phyloP scores from a whole-genome alignment of 441 rosid genomes.

The Sinapis alba region DNA sequence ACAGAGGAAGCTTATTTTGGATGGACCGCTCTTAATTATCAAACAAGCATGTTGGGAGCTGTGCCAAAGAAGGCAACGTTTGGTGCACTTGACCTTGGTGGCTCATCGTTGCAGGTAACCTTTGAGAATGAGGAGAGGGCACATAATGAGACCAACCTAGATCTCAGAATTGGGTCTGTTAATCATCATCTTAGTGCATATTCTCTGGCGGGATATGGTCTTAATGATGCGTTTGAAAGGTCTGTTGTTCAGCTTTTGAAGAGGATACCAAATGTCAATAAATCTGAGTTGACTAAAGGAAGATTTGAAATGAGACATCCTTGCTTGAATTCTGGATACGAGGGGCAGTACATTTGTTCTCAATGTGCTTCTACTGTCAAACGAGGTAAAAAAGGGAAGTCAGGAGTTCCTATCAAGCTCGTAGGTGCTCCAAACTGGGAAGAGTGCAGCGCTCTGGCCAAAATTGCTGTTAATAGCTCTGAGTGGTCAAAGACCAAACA shows the following conservation, averaged over 20 bases:
- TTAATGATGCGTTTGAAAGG: conserved; percentile 97
- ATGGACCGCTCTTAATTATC: conserved; percentile 96
- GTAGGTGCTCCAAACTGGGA: conserved; percentile 90
- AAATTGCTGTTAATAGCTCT: conserved; percentile 82
- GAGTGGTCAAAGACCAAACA: conserved; percentile 74
- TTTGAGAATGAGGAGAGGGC: conserved; percentile 72
- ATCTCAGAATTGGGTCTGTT: conserved; percentile 78
- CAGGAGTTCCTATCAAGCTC: conserved; percentile 70
- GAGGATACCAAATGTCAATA: conserved; percentile 47
- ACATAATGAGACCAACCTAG: conserved; percentile 62
- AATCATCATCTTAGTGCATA: conserved; percentile 90
- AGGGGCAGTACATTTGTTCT: conserved; percentile 69
- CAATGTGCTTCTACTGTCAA: conserved; percentile 59
- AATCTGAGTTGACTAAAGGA: conserved; percentile 51
- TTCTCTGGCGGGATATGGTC: conserved; percentile 97
- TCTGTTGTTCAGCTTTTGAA: conserved; percentile 73
- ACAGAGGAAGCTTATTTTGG: conserved; percentile 96
- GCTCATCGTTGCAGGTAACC: conserved; percentile 96
- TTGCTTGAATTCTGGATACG: conserved; percentile 89
- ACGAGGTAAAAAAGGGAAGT: conserved; percentile 58
- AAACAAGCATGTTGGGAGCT: conserved; percentile 63
- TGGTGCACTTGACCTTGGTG: conserved; percentile 98
- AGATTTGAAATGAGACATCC: conserved; percentile 84
- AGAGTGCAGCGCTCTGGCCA: conserved; percentile 79
- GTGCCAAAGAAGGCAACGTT: conserved; percentile 74